Evolutionary conservation across 176 grass and related monocot species (phyloP).

Genomic region (Themeda triandra): DNA sequence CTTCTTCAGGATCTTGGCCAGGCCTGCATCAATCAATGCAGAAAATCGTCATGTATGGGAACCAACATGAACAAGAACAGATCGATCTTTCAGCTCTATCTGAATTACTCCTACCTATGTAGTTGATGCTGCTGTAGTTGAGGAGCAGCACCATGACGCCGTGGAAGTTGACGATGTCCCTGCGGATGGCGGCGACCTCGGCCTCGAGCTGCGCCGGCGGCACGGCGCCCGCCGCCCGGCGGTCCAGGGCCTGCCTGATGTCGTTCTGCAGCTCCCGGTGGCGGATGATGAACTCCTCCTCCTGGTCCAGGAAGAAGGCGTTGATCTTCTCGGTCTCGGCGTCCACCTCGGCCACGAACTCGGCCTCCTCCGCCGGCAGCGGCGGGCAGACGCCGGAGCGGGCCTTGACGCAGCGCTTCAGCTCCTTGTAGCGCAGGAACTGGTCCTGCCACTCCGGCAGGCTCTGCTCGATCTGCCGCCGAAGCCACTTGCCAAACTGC

Average conservation of each 20-base stretch:
- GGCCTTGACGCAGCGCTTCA: conserved; percentile 65
- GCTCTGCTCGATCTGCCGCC: conserved; percentile 82
- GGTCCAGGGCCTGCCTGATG: conserved; percentile 36
- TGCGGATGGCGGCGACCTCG: conserved; percentile 43
- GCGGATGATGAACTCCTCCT: conserved; percentile 81
- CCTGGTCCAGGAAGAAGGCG: conserved; percentile 86
- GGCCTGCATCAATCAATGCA: conserved; percentile 11
- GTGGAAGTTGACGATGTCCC: conserved; percentile 76
- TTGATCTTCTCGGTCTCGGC: conserved; percentile 76
- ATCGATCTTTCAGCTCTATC: not conserved
- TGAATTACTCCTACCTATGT: conserved; percentile 70
- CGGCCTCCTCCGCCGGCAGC: conserved; percentile 40
- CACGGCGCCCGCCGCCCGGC: not conserved
- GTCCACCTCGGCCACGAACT: conserved; percentile 59
- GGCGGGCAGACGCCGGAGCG: conserved; percentile 39
- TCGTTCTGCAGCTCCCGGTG: conserved; percentile 66
- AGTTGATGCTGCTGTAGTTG: conserved; percentile 95
- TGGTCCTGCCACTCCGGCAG: conserved; percentile 68
- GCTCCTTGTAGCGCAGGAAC: conserved; percentile 85
- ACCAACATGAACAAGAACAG: not conserved
- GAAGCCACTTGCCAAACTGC: conserved; percentile 88
- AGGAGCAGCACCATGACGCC: conserved; percentile 86
- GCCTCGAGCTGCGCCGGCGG: conserved; percentile 26
- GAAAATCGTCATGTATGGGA: not conserved
- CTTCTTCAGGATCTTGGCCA: conserved; percentile 92